Evolutionary conservation across 768 basidiomycete genomes (phyloP), one percentile per base, ranked within the genome.

Genomic region (Lentinula detonsa): DNA sequence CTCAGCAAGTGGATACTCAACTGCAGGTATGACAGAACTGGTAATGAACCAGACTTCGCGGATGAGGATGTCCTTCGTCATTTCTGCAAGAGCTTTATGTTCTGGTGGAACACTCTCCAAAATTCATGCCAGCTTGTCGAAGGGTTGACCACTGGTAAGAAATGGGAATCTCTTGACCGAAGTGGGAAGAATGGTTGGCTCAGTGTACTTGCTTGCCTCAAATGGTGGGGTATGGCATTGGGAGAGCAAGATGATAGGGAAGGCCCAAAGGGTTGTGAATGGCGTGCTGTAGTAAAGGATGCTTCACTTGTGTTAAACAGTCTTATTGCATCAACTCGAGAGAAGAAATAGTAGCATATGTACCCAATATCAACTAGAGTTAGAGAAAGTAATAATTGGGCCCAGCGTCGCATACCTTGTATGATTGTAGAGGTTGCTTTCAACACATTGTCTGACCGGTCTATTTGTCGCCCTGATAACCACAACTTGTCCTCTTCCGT

Each of bases 391-490:
- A 28, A 28, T 28, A 28, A 28, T 28, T 3, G 28, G 28, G 28
- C 28, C 28, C 28, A 28, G 28, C 28, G 28, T 23, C 3, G 23
- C 23, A 23, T 23, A 23, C 23, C 23, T 23, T 23, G 3, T 23
- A 23, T 23, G 23, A 23, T 23, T 23, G 23, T 23, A 2, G 23
- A 23, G 23, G 23, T 23, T 23, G 23, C 23, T 23, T 23, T 23
- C 23, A 23, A 23, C 23, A 2, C 23, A 23, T 23, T 23, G 21
- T 21, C 21, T 21, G 21, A 21, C 97, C 0, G 97, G 96, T 62
- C 97, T 74, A 71, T 99, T 99, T 2, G 97, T 99, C 1, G 97
- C 97, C 33, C 96, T 97, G 66, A 98, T 98, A 35, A 99, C 93
- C 31, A 98, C 84, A 16, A 99, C 96, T 72, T 98, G 95, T 1